phyloP scores from a whole-genome alignment of 2,329 filamentous ascomycete species.

The Dendryphion nanum region DNA sequence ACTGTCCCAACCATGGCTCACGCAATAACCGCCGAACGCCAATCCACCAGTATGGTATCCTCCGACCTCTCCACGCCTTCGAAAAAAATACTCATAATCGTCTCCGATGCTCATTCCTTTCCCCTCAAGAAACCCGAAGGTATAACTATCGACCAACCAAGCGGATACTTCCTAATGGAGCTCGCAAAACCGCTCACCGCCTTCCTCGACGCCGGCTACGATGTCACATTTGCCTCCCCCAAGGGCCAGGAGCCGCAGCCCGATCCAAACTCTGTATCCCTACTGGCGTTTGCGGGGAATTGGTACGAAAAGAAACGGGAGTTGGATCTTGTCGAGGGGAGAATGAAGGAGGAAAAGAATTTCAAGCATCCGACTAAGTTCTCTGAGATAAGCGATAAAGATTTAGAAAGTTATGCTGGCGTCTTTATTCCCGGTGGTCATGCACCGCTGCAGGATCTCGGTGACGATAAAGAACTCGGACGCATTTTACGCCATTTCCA shows the following conservation, averaged over 20 bases:
- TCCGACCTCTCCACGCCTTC: too few species aligned
- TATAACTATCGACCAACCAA: slow-evolving; percentile 18
- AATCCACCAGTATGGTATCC: too few species aligned
- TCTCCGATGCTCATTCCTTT: slow-evolving; percentile 44
- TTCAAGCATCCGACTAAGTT: too few species aligned
- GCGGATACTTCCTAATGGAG: slow-evolving; percentile 34
- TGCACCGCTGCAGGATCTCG: too few species aligned
- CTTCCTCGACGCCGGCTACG: slow-evolving; percentile 34
- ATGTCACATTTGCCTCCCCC: slow-evolving; percentile 48
- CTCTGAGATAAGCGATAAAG: too few species aligned
- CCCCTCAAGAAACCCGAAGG: slow-evolving; percentile 27
- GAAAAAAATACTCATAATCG: slow-evolving; percentile 47
- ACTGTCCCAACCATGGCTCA: too few species aligned
- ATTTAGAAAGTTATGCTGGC: too few species aligned
- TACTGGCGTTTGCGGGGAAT: slow-evolving; percentile 47
- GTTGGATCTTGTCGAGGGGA: slow-evolving; percentile 39
- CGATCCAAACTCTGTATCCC: slow-evolving; percentile 43
- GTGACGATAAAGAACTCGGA: too few species aligned
- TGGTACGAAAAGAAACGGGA: slow-evolving; percentile 45
- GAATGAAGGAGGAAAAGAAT: too few species aligned
- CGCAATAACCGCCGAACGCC: too few species aligned
- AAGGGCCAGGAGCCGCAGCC: slow-evolving; percentile 42
- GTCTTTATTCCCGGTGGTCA: too few species aligned
- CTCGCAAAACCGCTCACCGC: slow-evolving; percentile 30
- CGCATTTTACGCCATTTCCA: too few species aligned